Base-by-base conservation (phyloP, 305 asterid species). In the Fraxinus paxiana region DNA sequence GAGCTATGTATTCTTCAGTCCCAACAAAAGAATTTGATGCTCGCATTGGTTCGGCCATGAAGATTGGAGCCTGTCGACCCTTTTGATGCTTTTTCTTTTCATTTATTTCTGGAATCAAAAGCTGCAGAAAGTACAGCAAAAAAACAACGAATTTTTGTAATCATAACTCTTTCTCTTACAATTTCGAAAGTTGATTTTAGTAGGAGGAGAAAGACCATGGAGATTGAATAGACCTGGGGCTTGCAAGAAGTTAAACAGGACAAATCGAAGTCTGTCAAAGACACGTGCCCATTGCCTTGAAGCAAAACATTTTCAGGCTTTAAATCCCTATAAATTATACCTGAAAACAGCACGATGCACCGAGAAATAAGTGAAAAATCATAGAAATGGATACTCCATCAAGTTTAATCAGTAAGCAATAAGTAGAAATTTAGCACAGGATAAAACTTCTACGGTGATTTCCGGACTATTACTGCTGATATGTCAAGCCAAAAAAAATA, bases 21-120 rank as follows among this genome's bases (percentile, higher is more conserved):
- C 99, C 99, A 70, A 95, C 98, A 80, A 94, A 94, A 69, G 98
- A 95, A 82, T 95, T 95, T 30, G 98, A 95, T 77, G 99, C 99
- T 81, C 98, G 90, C 97, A 94, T 92, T 63, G 98, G 99, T 82
- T 96, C 98, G 15, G 98, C 98, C 94, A 92, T 85, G 69, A 96
- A 96, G 70, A 96, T 88, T 20, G 97, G 99, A 76, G 82, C 75
- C 86, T 88, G 97, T 46, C 89, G 97, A 63, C 87, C 72, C 87
- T 87, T 96, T 10, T 86, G 86, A 69, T 83, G 89, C 86, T 75
- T 92, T 82, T 88, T 94, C 97, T 94, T 96, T 46, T 90, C 97
- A 59, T 85, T 89, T 80, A 63, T 37, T 80, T 92, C 98, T 51
- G 97, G 97, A 84, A 96, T 80, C 86, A 96, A 81, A 83, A 96